Conservation (phyloP, 78 protist genomes). For the Monocercomonoides exilis region DNA sequence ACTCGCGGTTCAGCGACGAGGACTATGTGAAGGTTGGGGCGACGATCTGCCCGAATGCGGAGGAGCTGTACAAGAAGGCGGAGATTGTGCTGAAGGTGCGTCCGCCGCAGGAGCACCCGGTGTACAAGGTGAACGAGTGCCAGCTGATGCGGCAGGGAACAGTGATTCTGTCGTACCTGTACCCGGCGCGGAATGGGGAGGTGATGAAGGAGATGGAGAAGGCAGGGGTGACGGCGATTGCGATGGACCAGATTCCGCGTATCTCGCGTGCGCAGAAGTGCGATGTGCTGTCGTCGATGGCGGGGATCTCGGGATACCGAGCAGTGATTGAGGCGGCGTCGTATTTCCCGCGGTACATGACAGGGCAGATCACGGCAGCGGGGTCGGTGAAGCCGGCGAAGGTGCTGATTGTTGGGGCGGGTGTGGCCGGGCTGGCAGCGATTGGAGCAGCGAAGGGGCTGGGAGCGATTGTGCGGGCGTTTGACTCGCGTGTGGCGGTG, state of each 20-base stretch:
- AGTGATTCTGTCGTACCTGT: slow-evolving; percentile 1
- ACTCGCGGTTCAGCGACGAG: slow-evolving; percentile 28
- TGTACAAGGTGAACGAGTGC: neutral
- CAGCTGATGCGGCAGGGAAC: neutral
- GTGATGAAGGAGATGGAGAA: slow-evolving; percentile 8
- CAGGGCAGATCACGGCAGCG: slow-evolving; percentile 93
- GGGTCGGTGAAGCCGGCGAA: slow-evolving; percentile 90
- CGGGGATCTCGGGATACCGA: slow-evolving; percentile 88
- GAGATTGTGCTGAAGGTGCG: slow-evolving; percentile 33
- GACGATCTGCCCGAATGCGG: neutral
- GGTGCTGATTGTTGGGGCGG: slow-evolving; percentile 72
- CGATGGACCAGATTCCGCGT: slow-evolving; percentile 86
- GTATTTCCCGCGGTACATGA: slow-evolving; percentile 68
- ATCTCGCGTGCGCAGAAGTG: slow-evolving; percentile 73
- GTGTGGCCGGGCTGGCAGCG: slow-evolving; percentile 97
- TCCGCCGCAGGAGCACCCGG: slow-evolving; percentile 11
- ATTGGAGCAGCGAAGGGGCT: slow-evolving; percentile 54
- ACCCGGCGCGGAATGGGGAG: neutral
- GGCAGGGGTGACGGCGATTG: slow-evolving; percentile 52
- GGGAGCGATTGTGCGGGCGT: slow-evolving; percentile 91
- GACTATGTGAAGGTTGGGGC: slow-evolving; percentile 34
- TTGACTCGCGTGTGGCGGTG: slow-evolving; percentile 89
- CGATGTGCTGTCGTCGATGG: slow-evolving; percentile 87
- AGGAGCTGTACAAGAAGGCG: neutral
- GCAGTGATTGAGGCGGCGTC: slow-evolving; percentile 84